A percentile compares a stretch with the other conserved stretches of the same genome.
Evolutionary conservation across 2,329 filamentous ascomycete species (phyloP).

Genomic region (Fusarium tjaetaba): DNA sequence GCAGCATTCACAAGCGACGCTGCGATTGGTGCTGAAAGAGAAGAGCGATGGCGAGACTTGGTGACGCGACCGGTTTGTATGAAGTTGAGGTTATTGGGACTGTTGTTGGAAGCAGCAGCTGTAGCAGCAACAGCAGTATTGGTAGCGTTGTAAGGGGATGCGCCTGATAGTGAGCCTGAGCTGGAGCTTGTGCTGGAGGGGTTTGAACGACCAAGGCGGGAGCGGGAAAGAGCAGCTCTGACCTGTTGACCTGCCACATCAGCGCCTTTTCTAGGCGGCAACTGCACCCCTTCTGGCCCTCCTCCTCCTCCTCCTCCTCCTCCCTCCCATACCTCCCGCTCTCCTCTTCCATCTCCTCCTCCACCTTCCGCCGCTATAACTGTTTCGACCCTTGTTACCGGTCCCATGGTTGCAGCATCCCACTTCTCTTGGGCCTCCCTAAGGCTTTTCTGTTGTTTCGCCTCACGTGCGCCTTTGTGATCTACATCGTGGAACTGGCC

Average conservation of each 20-base stretch:
- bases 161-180: slow-evolving; percentile 19
- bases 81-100: slow-evolving; percentile 14
- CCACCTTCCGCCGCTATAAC: slow-evolving; percentile 26
- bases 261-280: slow-evolving; percentile 34
- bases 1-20: slow-evolving; percentile 34
- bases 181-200: slow-evolving; percentile 16
- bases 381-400: slow-evolving; percentile 29
- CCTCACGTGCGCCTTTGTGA: slow-evolving; percentile 15
- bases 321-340: not conserved
- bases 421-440: slow-evolving; percentile 39
- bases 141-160: slow-evolving; percentile 28
- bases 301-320: not conserved
- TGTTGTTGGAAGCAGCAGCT: not conserved
- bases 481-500: not conserved
- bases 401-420: slow-evolving; percentile 31
- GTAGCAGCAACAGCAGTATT: slow-evolving; percentile 5
- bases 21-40: slow-evolving; percentile 34
- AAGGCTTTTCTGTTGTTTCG: slow-evolving; percentile 31
- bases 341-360: slow-evolving; percentile 19
- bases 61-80: slow-evolving; percentile 42
- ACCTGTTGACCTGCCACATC: slow-evolving; percentile 35
- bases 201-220: slow-evolving; percentile 30
- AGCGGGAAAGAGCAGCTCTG: slow-evolving; percentile 35
- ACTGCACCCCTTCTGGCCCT: slow-evolving; percentile 24
- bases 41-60: slow-evolving; percentile 38